Conservation (phyloP, 2,329 filamentous ascomycete species). For the Beauveria sp. region DNA sequence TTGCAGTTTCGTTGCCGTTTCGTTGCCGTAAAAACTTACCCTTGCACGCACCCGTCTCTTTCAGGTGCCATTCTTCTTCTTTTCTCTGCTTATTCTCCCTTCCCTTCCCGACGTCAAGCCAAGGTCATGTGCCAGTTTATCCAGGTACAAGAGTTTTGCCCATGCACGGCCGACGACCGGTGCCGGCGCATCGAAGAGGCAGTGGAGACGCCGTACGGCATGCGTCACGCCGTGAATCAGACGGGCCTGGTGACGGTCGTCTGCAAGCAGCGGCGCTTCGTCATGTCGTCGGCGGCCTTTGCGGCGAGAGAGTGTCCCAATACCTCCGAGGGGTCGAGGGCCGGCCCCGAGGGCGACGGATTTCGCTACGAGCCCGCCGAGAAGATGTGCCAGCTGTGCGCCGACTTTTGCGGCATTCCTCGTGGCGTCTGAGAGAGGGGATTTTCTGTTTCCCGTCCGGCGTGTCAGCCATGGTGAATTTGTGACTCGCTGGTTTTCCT, state of each 20-base stretch:
- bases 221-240: constrained; percentile 1
- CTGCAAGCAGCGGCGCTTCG: constrained; percentile 2
- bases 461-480: too few species aligned
- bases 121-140: constrained; percentile 5
- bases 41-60: not conserved
- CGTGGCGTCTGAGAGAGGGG: not conserved
- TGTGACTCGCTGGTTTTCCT: too few species aligned
- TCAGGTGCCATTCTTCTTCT: not conserved
- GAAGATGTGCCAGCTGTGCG: not conserved
- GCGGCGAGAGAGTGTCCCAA: not conserved
- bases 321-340: not conserved
- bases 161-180: not conserved
- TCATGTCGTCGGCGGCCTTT: constrained; percentile 5
- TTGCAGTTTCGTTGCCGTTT: not conserved
- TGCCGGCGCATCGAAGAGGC: not conserved
- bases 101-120: not conserved
- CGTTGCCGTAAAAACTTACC: not conserved
- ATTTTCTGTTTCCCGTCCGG: too few species aligned
- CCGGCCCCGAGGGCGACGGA: not conserved
- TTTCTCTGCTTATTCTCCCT: not conserved
- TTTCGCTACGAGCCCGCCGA: not conserved
- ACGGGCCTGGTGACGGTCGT: not conserved
- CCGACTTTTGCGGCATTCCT: not conserved
- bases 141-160: constrained; percentile 4
- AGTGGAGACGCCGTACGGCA: not conserved